Evolutionary conservation across 805 yeast genomes (phyloP).

Genomic region (Pichia exigua): DNA sequence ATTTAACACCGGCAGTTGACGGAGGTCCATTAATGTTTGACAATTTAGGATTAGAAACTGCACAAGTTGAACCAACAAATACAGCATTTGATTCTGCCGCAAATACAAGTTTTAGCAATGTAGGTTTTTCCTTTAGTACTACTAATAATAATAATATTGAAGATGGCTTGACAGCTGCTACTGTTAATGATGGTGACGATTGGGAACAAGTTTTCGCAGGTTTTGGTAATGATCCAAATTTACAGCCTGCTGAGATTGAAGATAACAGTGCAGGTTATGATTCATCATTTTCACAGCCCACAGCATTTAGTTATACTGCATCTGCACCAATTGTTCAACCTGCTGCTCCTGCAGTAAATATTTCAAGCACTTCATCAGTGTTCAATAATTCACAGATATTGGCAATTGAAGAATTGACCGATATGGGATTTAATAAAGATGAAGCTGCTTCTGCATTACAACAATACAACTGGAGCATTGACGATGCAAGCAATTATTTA

Average conservation of each 20-base stretch:
- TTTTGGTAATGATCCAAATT: conserved; percentile 49
- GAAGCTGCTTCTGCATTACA: conserved; percentile 64
- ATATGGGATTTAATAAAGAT: conserved; percentile 78
- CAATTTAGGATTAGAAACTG: conserved; percentile 30
- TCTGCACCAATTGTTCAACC: background rate
- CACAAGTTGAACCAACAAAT: conserved; percentile 18
- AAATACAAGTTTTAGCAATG: background rate
- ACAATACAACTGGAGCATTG: conserved; percentile 65
- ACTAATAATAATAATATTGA: conserved; percentile 3
- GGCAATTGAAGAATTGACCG: conserved; percentile 70
- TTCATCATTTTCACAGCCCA: conserved; percentile 14
- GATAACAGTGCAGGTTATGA: conserved; percentile 3
- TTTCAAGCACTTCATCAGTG: background rate
- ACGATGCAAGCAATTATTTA: conserved; percentile 79
- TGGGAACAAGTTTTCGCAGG: conserved; percentile 95
- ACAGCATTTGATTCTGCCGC: conserved; percentile 16
- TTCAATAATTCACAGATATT: conserved; percentile 27
- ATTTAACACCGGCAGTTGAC: conserved; percentile 12
- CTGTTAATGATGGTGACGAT: conserved; percentile 48
- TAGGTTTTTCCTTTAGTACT: conserved; percentile 22
- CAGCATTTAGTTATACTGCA: conserved; percentile 12
- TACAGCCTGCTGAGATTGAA: conserved; percentile 15
- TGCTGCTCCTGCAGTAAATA: background rate
- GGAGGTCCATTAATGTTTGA: conserved; percentile 23
- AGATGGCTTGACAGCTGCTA: background rate